Base-by-base conservation (phyloP, 2,329 filamentous ascomycete species). In the Laburnicola sp. region DNA sequence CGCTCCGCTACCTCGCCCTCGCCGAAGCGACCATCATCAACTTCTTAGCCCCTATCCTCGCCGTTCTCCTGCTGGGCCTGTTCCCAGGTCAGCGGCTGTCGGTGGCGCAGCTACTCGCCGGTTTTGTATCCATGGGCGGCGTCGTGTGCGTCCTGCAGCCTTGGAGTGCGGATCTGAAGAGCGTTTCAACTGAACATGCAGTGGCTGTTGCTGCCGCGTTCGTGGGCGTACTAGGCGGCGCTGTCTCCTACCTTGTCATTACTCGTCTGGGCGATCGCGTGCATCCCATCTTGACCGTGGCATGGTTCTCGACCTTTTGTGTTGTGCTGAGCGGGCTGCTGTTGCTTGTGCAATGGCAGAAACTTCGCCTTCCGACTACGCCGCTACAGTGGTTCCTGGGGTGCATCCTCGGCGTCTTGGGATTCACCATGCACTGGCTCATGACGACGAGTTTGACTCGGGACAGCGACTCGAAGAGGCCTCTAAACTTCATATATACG, bases 401-500 rank as follows among this genome's bases (percentile, higher is more conserved):
- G 1, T 7, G 36, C 1, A 16, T 23, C 7, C 34, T 45, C 3
- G 43, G 43, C 4, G 25, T 45, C 1, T 4, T 45, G 16, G 43
- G 25, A 3, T 45, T 45, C 7, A 26, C 16, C 3, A 45, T 45
- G 43, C 43, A 45, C 16, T 38, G 34, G 43, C 16, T 45, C 7
- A 22, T 45, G 34, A 45, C 43, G 16, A 25, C 43, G 25, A 38
- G 32, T n/a, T 30, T 45, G 32, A 30, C 43, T 6, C 30, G 32
- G 34, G 43, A 38, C n/a, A 34, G 16, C n/a, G 43, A 45, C 34
- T 28, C 43, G 7, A 45, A 45, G 34, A 27, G 43, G 25, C 34
- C 43, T 7, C 8, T 45, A 16, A 45, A 45, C 21, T 45, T 45
- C 7, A 34, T 45, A 2, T 45, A 45, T 26, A 45, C 43, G 25